Conservation (phyloP, 768 basidiomycete species). For the Royoungia palumana region DNA sequence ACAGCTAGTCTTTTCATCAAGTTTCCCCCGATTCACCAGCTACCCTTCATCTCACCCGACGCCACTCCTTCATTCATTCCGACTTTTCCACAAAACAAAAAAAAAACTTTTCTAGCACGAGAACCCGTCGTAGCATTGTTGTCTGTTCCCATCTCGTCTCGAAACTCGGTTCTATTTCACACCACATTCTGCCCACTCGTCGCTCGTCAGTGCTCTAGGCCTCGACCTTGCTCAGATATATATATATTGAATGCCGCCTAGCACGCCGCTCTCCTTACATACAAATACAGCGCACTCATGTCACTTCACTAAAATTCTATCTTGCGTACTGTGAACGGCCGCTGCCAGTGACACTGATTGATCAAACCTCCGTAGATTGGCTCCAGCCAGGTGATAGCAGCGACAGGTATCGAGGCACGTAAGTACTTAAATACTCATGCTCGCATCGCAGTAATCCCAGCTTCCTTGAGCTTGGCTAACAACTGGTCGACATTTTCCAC, state of each 20-base stretch:
- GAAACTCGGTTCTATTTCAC: conserved; percentile 4
- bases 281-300: conserved; percentile 14
- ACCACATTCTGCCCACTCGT: conserved; percentile 7
- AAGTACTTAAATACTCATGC: conserved; percentile 10
- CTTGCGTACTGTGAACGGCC: conserved; percentile 14
- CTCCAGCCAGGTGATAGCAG: conserved; percentile 2
- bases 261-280: conserved; percentile 7
- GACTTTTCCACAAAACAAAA: conserved; percentile 9
- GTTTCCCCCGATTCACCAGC: too few species aligned
- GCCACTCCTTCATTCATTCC: conserved; percentile 19
- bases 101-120: conserved; percentile 9
- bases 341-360: neutral
- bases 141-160: conserved; percentile 9
- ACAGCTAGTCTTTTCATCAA: conserved; percentile 1
- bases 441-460: conserved; percentile 49
- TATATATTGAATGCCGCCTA: conserved; percentile 24
- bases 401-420: neutral
- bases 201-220: conserved; percentile 6
- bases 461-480: conserved; percentile 84
- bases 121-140: conserved; percentile 28
- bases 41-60: conserved; percentile 4
- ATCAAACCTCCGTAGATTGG: neutral
- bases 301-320: neutral
- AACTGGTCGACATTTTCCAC: conserved; percentile 87
- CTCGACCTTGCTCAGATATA: conserved; percentile 17